Conservation (phyloP, 495 filamentous ascomycete genomes). For the Echria macrotheca region DNA sequence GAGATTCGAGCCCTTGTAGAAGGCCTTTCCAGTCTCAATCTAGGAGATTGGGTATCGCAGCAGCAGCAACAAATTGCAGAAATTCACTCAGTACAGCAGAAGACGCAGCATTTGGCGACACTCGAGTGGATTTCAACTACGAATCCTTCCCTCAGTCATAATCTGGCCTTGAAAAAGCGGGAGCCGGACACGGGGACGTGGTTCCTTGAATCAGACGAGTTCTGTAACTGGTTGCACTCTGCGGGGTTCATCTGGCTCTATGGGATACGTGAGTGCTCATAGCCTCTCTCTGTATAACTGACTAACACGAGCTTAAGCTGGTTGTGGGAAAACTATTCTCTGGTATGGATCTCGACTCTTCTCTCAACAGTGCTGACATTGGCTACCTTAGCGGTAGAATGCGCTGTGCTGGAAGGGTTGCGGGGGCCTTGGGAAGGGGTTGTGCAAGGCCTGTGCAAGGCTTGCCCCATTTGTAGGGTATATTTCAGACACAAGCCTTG, state of each 20-base stretch:
- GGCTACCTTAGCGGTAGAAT: too few species aligned
- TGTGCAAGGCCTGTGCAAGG: too few species aligned
- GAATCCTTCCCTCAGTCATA: background rate
- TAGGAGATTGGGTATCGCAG: background rate
- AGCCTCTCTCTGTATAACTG: background rate
- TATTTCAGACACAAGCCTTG: too few species aligned
- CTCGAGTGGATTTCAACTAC: background rate
- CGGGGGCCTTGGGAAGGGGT: too few species aligned
- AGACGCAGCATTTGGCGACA: background rate
- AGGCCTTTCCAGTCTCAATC: background rate
- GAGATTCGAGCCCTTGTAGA: background rate
- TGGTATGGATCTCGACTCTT: background rate
- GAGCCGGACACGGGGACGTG: background rate
- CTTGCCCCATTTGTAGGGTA: too few species aligned
- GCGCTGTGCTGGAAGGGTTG: too few species aligned
- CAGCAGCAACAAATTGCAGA: background rate
- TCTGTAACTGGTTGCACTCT: background rate
- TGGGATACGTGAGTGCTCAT: background rate
- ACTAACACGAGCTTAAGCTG: background rate
- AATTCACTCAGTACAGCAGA: background rate
- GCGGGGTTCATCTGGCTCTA: background rate
- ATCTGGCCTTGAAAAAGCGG: background rate
- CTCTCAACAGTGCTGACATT: background rate
- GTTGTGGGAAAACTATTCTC: background rate
- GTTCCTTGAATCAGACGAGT: background rate